Evolutionary conservation across 225 moss, liverwort and hornwort genomes (phyloP).

Genomic region (Straminergon stramineum): DNA sequence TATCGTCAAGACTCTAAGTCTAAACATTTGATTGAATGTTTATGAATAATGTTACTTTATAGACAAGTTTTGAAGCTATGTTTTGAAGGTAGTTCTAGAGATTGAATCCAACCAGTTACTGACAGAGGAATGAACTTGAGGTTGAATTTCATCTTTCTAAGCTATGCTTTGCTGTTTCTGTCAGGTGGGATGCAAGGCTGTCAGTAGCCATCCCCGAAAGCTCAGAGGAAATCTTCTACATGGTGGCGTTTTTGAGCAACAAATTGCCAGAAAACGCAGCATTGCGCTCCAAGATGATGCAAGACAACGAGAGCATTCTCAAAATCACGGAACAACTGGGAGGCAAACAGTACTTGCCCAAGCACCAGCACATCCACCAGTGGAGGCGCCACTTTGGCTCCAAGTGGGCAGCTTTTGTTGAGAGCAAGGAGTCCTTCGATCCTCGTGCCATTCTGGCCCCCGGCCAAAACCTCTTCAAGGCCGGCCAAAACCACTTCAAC

Average conservation of each 20-base stretch:
- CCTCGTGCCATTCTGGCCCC: conserved; percentile 43
- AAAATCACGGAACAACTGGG: conserved; percentile 14
- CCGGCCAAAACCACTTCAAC: not conserved
- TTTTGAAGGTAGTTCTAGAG: not conserved
- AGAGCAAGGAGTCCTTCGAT: conserved; percentile 36
- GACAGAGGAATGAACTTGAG: not conserved
- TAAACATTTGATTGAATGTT: not conserved
- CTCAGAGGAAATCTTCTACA: conserved; percentile 39
- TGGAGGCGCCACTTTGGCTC: conserved; percentile 49
- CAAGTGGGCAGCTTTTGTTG: conserved; percentile 29
- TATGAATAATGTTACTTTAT: not conserved
- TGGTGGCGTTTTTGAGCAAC: conserved; percentile 33
- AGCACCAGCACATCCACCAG: not conserved
- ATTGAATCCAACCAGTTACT: not conserved
- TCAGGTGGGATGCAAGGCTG: conserved; percentile 44
- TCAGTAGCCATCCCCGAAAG: conserved; percentile 26
- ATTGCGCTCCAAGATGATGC: not conserved
- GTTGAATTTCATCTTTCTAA: not conserved
- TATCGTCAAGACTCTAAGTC: not conserved
- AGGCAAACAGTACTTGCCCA: conserved; percentile 51
- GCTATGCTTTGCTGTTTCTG: not conserved
- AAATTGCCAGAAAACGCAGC: conserved; percentile 10
- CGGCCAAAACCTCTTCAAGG: conserved; percentile 34
- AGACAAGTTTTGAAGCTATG: not conserved
- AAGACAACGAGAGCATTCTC: conserved; percentile 2